Percentiles rank a stretch among this genome's conserved stretches.
phyloP scores from a whole-genome alignment of 2,329 filamentous ascomycete species.

The Fusarium sp. region DNA sequence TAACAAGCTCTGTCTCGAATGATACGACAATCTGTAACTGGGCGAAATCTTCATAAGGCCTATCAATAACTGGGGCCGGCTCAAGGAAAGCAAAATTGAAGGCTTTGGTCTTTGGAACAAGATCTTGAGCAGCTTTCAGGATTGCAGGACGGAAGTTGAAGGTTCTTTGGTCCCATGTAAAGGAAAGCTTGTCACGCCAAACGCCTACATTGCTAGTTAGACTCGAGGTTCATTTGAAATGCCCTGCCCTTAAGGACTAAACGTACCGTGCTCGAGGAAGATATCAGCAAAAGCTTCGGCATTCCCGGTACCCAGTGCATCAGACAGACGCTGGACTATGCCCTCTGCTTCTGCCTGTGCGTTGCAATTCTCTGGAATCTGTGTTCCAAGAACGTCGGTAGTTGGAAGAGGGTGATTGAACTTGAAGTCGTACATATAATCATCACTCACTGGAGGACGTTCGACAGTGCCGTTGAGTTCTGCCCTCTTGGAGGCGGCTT shows the following conservation, averaged over 20 bases:
- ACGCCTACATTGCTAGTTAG: slow-evolving; percentile 43
- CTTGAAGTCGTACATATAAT: slow-evolving; percentile 60
- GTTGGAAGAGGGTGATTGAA: slow-evolving; percentile 55
- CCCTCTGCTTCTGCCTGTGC: slow-evolving; percentile 23
- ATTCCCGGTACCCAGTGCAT: not conserved
- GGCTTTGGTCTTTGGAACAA: slow-evolving; percentile 50
- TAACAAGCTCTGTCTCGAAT: slow-evolving; percentile 47
- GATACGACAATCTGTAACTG: slow-evolving; percentile 10
- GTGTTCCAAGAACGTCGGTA: slow-evolving; percentile 50
- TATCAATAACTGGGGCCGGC: slow-evolving; percentile 5
- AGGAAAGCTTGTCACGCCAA: slow-evolving; percentile 56
- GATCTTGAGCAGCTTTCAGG: slow-evolving; percentile 52
- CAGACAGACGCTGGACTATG: slow-evolving; percentile 46
- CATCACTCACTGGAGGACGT: slow-evolving; percentile 40
- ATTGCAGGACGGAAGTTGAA: slow-evolving; percentile 54
- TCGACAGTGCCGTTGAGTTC: too few relatives aligned
- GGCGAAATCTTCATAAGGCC: slow-evolving; percentile 5
- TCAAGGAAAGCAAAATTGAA: slow-evolving; percentile 32
- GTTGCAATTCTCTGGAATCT: slow-evolving; percentile 47
- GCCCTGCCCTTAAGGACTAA: not conserved
- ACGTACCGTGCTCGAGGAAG: slow-evolving; percentile 10
- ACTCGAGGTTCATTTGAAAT: too few relatives aligned
- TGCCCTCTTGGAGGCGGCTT: too few relatives aligned
- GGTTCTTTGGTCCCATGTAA: slow-evolving; percentile 56
- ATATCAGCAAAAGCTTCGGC: slow-evolving; percentile 11